Evolutionary conservation across 2,329 filamentous ascomycete genomes (phyloP).

Genomic region (Aspergillus sp.): DNA sequence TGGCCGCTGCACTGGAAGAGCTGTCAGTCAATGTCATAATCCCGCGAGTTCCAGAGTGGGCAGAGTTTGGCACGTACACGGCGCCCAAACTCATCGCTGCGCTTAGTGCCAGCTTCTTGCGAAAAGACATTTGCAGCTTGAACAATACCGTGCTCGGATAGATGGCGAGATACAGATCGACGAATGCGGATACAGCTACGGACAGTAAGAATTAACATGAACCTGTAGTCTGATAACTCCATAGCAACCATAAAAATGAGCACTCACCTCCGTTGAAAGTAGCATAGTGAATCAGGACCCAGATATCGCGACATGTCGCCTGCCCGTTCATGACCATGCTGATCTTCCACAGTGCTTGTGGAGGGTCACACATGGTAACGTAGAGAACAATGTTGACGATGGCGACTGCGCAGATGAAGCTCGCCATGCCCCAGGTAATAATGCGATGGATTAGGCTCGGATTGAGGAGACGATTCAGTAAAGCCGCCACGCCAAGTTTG

Average conservation of each 20-base stretch:
- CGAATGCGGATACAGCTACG: slow-evolving; percentile 27
- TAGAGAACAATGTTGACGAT: slow-evolving; percentile 38
- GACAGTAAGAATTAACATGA: not conserved
- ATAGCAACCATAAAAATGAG: not conserved
- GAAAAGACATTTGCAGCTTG: slow-evolving; percentile 6
- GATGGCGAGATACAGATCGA: slow-evolving; percentile 30
- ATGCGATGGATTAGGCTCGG: slow-evolving; percentile 11
- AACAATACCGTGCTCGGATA: slow-evolving; percentile 13
- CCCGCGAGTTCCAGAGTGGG: not conserved
- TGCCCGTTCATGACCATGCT: slow-evolving; percentile 18
- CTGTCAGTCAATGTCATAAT: not conserved
- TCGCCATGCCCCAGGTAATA: slow-evolving; percentile 24
- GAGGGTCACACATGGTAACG: slow-evolving; percentile 42
- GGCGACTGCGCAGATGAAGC: slow-evolving; percentile 29
- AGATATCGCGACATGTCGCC: slow-evolving; percentile 30
- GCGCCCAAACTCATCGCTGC: slow-evolving; percentile 26
- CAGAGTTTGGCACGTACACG: slow-evolving; percentile 17
- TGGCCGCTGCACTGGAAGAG: slow-evolving; percentile 27
- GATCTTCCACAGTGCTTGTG: slow-evolving; percentile 39
- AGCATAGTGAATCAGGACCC: slow-evolving; percentile 38
- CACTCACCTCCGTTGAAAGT: slow-evolving; percentile 39
- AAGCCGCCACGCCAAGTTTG: slow-evolving; percentile 24
- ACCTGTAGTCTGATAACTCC: not conserved
- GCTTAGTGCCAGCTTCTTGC: slow-evolving; percentile 10
- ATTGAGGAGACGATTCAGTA: slow-evolving; percentile 24